These are phyloP conservation scores for Globisporangium nagaii DNA, from an alignment of 352 stramenopile genomes.

Conservation along the genomic window DNA sequence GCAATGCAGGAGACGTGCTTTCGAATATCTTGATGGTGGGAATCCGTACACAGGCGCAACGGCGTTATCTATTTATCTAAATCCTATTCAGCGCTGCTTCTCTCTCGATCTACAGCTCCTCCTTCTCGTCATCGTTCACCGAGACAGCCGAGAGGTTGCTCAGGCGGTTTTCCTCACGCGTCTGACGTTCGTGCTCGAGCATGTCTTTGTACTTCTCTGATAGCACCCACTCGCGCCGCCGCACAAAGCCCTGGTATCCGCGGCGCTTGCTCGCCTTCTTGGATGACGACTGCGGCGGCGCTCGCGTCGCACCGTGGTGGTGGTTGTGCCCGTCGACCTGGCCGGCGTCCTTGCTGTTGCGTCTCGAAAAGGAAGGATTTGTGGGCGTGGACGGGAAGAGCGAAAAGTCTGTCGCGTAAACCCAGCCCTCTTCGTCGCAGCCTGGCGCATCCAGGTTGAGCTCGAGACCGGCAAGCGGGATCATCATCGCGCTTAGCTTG, in stretches of 20 bases:
- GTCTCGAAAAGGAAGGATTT: conserved; percentile 9
- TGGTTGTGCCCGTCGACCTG: too few relatives aligned
- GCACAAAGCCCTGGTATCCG: conserved; percentile 61
- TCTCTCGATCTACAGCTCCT: conserved; percentile 11
- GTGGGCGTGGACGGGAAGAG: conserved; percentile 62
- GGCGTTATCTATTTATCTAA: conserved; percentile 6
- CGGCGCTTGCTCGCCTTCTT: conserved; percentile 42
- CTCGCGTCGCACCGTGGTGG: not conserved
- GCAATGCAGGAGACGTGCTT: too few relatives aligned
- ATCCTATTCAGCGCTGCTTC: not conserved
- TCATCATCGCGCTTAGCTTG: conserved; percentile 62
- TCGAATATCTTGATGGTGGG: too few relatives aligned
- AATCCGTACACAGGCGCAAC: not conserved
- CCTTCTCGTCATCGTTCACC: conserved; percentile 30
- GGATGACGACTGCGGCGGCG: too few relatives aligned
- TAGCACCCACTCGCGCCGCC: conserved; percentile 65
- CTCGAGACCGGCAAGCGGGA: conserved; percentile 61
- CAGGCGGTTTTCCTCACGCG: conserved; percentile 13
- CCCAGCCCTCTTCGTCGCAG: conserved; percentile 76
- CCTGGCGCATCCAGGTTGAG: conserved; percentile 51
- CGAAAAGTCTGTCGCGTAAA: conserved; percentile 83
- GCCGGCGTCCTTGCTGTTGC: conserved; percentile 16
- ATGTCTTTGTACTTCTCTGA: conserved; percentile 55
- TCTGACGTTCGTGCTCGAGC: conserved; percentile 16
- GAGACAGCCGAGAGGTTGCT: conserved; percentile 33